Evolutionary conservation across 1,284 basidiomycete species (phyloP).

Genomic region (Ceratorhiza oryzae-sativae): DNA sequence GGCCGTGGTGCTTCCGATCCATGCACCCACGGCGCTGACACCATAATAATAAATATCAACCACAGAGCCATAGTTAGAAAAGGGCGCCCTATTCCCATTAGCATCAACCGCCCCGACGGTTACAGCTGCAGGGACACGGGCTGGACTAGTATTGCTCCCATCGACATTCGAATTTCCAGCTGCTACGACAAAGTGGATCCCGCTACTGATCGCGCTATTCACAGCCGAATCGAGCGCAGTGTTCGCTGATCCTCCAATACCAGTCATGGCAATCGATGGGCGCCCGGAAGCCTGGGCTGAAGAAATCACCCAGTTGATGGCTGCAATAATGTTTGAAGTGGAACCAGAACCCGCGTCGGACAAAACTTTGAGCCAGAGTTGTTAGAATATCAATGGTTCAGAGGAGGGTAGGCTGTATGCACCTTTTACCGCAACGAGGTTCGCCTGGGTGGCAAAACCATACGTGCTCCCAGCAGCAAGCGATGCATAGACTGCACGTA

Average conservation of each 20-base stretch:
- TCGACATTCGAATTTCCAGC: constrained; percentile 50
- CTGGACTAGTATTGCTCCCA: constrained; percentile 49
- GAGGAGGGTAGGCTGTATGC: neutral
- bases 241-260: constrained; percentile 23
- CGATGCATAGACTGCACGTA: constrained; percentile 47
- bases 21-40: constrained; percentile 16
- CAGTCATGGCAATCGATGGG: constrained; percentile 35
- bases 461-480: constrained; percentile 66
- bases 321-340: constrained; percentile 86
- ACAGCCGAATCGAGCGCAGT: constrained; percentile 34
- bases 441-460: constrained; percentile 94
- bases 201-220: constrained; percentile 21
- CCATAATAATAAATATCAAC: constrained; percentile 41
- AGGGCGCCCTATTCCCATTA: constrained; percentile 33
- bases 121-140: constrained; percentile 77
- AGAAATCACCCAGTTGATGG: constrained; percentile 85
- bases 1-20: constrained; percentile 35
- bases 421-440: constrained; percentile 90
- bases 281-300: neutral
- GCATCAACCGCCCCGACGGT: constrained; percentile 79
- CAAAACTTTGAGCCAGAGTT: constrained; percentile 62
- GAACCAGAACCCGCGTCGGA: constrained; percentile 91
- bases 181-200: constrained; percentile 39
- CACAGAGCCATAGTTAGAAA: constrained; percentile 40
- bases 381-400: neutral